Percentiles rank a stretch among this genome's conserved stretches.
phyloP scores from a whole-genome alignment of 2,329 filamentous ascomycete species.

The Colletotrichum lupini region DNA sequence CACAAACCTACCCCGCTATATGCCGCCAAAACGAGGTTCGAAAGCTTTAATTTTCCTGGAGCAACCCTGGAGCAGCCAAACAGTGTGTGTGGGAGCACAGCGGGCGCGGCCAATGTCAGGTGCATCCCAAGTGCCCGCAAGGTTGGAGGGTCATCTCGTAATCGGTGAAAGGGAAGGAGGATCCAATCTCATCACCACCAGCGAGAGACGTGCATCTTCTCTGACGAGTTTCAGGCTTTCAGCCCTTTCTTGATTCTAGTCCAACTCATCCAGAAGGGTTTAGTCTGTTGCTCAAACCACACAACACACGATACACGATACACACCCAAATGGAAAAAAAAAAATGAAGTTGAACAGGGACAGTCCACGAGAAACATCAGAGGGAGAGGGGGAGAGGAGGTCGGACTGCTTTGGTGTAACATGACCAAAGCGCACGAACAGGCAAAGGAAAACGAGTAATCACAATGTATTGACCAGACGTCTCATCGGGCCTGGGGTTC shows the following conservation, averaged over 20 bases:
- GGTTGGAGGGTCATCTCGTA: constrained; percentile 4
- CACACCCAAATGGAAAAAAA: background rate
- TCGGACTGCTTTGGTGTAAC: background rate
- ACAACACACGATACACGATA: background rate
- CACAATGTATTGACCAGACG: background rate
- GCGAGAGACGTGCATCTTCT: constrained; percentile 19
- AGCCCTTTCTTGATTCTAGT: background rate
- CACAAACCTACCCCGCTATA: constrained; percentile 34
- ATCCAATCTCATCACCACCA: constrained; percentile 9
- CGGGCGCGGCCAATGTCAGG: background rate
- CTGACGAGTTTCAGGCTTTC: constrained; percentile 20
- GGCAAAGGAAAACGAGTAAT: background rate
- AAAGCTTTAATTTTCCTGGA: constrained; percentile 1
- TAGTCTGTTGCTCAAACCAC: background rate
- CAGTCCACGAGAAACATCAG: background rate
- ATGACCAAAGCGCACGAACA: constrained; percentile 8
- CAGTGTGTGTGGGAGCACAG: background rate
- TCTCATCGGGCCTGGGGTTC: background rate
- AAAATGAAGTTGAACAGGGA: background rate
- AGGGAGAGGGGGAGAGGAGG: background rate
- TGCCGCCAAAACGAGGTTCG: background rate
- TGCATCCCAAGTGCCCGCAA: background rate
- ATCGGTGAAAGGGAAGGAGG: background rate
- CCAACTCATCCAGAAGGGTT: background rate
- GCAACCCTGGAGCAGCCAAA: background rate